Evolutionary conservation across 768 basidiomycete species (phyloP), one percentile per base, ranked within the genome.

Genomic region (Lactarius quietus): DNA sequence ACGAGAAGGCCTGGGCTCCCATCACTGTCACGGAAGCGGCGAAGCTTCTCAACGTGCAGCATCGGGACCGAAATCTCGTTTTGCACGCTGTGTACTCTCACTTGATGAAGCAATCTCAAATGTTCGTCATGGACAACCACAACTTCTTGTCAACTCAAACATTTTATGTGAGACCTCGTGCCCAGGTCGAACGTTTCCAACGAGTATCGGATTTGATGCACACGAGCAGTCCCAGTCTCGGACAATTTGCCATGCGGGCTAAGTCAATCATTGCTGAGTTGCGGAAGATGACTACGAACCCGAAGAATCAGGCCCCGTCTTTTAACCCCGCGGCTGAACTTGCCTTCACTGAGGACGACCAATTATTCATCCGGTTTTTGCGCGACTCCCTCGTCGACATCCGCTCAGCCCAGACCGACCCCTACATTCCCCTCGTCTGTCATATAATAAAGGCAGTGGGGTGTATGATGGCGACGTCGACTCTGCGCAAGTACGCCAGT

Each of bases 91-190:
- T 85, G 0, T 91, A 95, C 75, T 84, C 84, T 65, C 82, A 82
- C 68, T 77, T 95, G 68, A 85, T 92, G 82, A 73, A 77, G 8
- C 72, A 81, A 23, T 71, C 83, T 2, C 53, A 77, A 10, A 76
- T 83, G 39, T 95, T 87, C 69, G 72, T 86, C 20, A 82, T 86
- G 4, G 75, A 82, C 26, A 71, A 75, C 14, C 69, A 75, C 52
- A 70, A 74, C 29, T 88, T 88, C 71, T 74, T 82, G 29, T 67
- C 74, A 26, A 75, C 76, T 4, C 84, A 86, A 63, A 75, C 68
- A 1, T 89, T 93, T 75, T 70, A 78, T 51, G 83, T 94, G 35
- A 86, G 92, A 2, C 89, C 92, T 0, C 73, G 75, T 55, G 74
- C 77, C 4, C 82, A 91, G 39, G 77, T 90, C 3, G 71, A 82